These are phyloP conservation scores for Phytopythium oedochilum DNA, from an alignment of 352 stramenopile genomes.

Conservation along the genomic window DNA sequence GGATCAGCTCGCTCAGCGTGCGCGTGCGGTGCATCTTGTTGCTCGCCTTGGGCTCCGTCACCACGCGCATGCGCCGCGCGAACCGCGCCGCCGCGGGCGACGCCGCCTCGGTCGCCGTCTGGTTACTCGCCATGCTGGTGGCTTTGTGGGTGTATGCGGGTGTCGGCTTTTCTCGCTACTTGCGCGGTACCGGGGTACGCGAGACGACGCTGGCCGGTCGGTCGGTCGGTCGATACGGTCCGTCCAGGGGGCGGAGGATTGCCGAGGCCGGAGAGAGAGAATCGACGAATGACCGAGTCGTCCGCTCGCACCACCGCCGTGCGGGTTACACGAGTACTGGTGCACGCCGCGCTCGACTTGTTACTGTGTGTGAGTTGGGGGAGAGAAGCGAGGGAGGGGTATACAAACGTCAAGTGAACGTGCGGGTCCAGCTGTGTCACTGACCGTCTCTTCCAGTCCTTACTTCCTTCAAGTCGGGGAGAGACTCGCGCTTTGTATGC, in stretches of 20 bases:
- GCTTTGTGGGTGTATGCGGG: background rate
- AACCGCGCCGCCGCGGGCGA: constrained; percentile 28
- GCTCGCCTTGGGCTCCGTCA: constrained; percentile 80
- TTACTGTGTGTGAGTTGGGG: background rate
- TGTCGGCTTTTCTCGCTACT: background rate
- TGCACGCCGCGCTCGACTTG: no score
- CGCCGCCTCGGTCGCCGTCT: constrained; percentile 6
- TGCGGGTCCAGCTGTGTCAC: constrained; percentile 20
- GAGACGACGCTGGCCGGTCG: background rate
- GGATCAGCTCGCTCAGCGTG: constrained; percentile 70
- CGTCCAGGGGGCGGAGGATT: constrained; percentile 3
- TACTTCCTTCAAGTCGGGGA: constrained; percentile 1
- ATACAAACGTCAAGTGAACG: constrained; percentile 17
- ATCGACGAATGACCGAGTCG: constrained; percentile 27
- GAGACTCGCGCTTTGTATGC: background rate
- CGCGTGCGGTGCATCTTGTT: constrained; percentile 85
- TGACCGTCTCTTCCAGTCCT: constrained; percentile 21
- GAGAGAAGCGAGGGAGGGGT: background rate
- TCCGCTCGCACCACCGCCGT: background rate
- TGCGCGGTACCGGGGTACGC: background rate
- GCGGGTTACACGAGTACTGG: no score
- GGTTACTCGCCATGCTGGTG: constrained; percentile 4
- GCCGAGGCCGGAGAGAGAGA: constrained; percentile 13
- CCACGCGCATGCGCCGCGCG: constrained; percentile 64
- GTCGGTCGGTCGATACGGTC: background rate